Evolutionary conservation across 129 eudicot species (phyloP).

Genomic region (Dittrichia graveolens): DNA sequence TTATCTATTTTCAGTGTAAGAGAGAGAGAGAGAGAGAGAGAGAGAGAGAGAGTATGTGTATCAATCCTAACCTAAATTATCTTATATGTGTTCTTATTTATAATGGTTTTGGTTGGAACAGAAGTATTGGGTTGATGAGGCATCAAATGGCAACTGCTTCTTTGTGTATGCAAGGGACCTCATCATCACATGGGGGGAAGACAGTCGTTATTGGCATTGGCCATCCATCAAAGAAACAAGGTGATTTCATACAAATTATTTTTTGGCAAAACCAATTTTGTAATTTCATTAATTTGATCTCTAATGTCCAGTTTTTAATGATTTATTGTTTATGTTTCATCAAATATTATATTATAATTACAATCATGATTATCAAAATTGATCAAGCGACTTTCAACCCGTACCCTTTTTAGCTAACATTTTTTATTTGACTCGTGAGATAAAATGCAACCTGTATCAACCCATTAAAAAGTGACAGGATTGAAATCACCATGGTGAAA

Average conservation of each 20-base stretch:
- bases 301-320: not conserved
- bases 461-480: not conserved
- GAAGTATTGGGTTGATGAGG: conserved; percentile 72
- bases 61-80: not conserved
- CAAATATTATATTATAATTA: not conserved
- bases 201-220: conserved; percentile 75
- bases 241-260: conserved; percentile 29
- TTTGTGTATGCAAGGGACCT: conserved; percentile 66
- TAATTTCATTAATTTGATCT: conserved; percentile 5
- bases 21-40: too few relatives aligned
- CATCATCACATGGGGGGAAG: conserved; percentile 67
- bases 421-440: not conserved
- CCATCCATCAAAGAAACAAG: conserved; percentile 54
- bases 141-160: conserved; percentile 65
- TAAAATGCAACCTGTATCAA: not conserved
- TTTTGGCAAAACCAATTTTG: not conserved
- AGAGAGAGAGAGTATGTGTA: not conserved
- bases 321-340: not conserved
- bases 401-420: not conserved
- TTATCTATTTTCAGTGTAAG: too few relatives aligned
- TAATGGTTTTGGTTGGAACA: conserved; percentile 24
- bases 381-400: not conserved
- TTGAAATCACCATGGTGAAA: not conserved
- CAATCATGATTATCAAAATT: not conserved
- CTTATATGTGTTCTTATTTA: conserved; percentile 7